A percentile compares a stretch with the other conserved stretches of the same genome.
Evolutionary conservation across 2,329 filamentous ascomycete genomes (phyloP).

Genomic region (Phyllosticta paracitricarpa): DNA sequence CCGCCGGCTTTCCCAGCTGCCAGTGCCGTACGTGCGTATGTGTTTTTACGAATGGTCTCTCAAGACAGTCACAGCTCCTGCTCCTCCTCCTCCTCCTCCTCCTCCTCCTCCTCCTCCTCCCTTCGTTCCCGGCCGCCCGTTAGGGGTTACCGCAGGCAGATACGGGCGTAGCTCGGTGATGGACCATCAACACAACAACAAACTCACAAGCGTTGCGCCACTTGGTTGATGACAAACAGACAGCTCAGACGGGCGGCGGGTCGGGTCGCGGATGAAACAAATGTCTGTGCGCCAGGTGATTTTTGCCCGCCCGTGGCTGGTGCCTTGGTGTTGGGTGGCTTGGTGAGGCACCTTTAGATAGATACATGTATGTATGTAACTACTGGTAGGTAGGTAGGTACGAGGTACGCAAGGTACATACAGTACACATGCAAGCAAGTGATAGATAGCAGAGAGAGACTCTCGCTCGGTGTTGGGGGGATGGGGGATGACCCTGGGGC

Average conservation of each 20-base stretch:
- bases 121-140: not conserved
- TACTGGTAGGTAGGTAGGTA: too few relatives aligned
- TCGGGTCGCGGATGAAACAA: not conserved
- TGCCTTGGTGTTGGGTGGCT: not conserved
- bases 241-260: not conserved
- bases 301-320: not conserved
- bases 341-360: too few relatives aligned
- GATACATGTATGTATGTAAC: too few relatives aligned
- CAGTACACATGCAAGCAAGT: too few relatives aligned
- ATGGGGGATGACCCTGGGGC: too few relatives aligned
- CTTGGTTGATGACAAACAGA: not conserved
- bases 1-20: too few relatives aligned
- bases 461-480: too few relatives aligned
- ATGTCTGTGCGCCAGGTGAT: not conserved
- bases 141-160: not conserved
- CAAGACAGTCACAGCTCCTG: too few relatives aligned
- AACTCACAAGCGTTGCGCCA: not conserved
- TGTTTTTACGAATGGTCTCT: too few relatives aligned
- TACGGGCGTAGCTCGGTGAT: not conserved
- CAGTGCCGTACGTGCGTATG: too few relatives aligned
- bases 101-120: not conserved
- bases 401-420: too few relatives aligned
- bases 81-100: not conserved
- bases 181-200: not conserved
- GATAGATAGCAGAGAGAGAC: too few relatives aligned